phyloP scores from a whole-genome alignment of 2,329 filamentous ascomycete genomes.

The Fusarium nurragi region DNA sequence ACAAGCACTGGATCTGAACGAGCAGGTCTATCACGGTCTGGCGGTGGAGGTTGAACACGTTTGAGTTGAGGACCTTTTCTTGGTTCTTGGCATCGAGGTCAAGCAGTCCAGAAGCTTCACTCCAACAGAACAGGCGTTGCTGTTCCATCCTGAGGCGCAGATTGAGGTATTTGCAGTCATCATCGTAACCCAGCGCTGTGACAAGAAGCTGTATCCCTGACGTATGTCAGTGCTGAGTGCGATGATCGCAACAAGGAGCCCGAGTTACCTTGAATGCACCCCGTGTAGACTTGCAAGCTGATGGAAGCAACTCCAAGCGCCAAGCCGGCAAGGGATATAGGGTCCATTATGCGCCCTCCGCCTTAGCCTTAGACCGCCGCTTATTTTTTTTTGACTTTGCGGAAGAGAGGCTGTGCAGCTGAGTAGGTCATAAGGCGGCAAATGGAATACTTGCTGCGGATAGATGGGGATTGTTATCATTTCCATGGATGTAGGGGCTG shows the following conservation, averaged over 20 bases:
- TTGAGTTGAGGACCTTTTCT: slow-evolving; percentile 56
- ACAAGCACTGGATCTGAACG: slow-evolving; percentile 58
- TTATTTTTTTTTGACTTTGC: neutral
- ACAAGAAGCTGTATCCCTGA: slow-evolving; percentile 59
- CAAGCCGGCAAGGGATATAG: slow-evolving; percentile 55
- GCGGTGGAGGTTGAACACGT: slow-evolving; percentile 59
- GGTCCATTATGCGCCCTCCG: slow-evolving; percentile 51
- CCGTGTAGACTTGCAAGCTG: slow-evolving; percentile 57
- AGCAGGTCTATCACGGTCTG: slow-evolving; percentile 60
- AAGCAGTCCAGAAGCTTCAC: slow-evolving; percentile 58
- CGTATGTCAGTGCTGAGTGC: neutral
- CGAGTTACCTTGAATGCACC: slow-evolving; percentile 55
- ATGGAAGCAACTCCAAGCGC: slow-evolving; percentile 57
- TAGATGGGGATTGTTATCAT: neutral
- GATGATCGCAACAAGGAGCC: neutral
- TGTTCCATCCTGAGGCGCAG: slow-evolving; percentile 61
- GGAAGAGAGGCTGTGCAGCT: slow-evolving; percentile 14
- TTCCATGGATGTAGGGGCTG: neutral
- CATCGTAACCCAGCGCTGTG: slow-evolving; percentile 58
- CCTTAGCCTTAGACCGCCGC: neutral
- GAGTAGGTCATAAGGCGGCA: neutral
- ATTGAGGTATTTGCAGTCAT: slow-evolving; percentile 60
- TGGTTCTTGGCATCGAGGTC: slow-evolving; percentile 55
- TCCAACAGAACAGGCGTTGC: slow-evolving; percentile 60
- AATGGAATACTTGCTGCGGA: neutral